Evolutionary conservation across 2,329 filamentous ascomycete genomes (phyloP), one percentile per base, ranked within the genome.

Genomic region (Phaeosphaeriaceae sp.): DNA sequence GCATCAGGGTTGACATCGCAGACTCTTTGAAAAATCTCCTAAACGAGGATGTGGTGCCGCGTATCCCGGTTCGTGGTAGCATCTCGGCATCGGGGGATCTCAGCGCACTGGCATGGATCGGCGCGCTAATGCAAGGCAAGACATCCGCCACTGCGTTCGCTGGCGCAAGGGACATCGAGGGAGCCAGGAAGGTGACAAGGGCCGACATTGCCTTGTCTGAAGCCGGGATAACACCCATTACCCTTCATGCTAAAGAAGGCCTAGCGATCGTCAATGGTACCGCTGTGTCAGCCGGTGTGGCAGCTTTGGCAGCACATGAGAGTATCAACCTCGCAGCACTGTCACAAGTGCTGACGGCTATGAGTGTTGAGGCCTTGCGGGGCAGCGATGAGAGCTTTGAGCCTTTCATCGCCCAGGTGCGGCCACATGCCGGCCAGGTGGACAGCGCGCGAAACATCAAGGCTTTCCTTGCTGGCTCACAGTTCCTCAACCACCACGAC

Each of bases 361-460:
- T 88, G 76, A 76, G 75, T 3, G 79, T 81, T 1, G 86, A 89
- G 65, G 82, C 82, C 1, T 70, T 88, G 42, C 64, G 67, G 0
- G 86, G 83, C 0, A 83, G 79, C 11, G 75, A 77, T 2, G 79
- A 82, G 54, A 84, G 80, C 64, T 83, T 81, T 50, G 72, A 84
- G 48, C 78, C 81, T 0, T 87, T 87, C 62, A 81, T 87, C 47
- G 79, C 84, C 1, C 60, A 70, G 1, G 73, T 79, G 4, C 78
- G 86, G 1, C 85, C 86, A 1, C 86, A 88, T 61, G 63, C 67
- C 0, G 86, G 86, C 0, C 86, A 89, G 46, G 51, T 30, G 3
- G 63, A 70, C 35, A 58, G 50, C 34, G 62, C 67, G 9, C 30
- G 37, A 4, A 70, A 59, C 26, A 55, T 71, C 21, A 48, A 43